These are phyloP conservation scores for Gossypium stocksii DNA, from an alignment of 345 rosid genomes.

Conservation along the genomic window DNA sequence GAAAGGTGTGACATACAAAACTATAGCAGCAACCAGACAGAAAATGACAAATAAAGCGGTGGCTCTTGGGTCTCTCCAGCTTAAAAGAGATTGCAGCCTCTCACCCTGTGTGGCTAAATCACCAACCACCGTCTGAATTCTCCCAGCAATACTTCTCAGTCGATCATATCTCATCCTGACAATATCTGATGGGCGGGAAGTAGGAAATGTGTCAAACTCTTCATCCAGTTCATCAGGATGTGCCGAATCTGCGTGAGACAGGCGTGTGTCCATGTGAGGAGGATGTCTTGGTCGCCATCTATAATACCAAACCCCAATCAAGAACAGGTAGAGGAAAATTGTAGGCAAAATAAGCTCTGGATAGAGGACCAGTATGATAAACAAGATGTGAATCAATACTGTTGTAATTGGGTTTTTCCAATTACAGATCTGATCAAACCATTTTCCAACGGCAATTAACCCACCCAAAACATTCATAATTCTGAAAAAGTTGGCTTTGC, in stretches of 20 bases:
- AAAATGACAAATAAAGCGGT: constrained; percentile 71
- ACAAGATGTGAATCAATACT: constrained; percentile 77
- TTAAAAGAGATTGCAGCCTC: constrained; percentile 76
- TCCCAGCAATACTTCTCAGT: constrained; percentile 84
- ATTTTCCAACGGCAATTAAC: constrained; percentile 76
- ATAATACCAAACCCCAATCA: constrained; percentile 89
- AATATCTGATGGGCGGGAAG: constrained; percentile 65
- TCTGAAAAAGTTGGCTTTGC: constrained; percentile 92
- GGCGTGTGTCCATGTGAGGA: constrained; percentile 94
- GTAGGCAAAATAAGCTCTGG: constrained; percentile 92
- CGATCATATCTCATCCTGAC: constrained; percentile 86
- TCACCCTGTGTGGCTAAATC: constrained; percentile 96
- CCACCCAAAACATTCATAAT: constrained; percentile 77
- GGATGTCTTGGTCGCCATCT: constrained; percentile 95
- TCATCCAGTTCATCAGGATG: constrained; percentile 90
- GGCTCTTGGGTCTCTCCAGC: constrained; percentile 97
- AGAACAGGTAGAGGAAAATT: constrained; percentile 80
- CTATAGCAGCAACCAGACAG: constrained; percentile 73
- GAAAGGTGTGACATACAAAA: constrained; percentile 83
- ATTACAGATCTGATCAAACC: constrained; percentile 92
- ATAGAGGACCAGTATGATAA: constrained; percentile 74
- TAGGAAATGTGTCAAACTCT: constrained; percentile 86
- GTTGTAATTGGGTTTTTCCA: constrained; percentile 93
- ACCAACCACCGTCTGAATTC: constrained; percentile 90
- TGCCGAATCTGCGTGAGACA: constrained; percentile 79